Base-by-base conservation (phyloP, 129 eudicot genomes). In the Escallonia rubra region DNA sequence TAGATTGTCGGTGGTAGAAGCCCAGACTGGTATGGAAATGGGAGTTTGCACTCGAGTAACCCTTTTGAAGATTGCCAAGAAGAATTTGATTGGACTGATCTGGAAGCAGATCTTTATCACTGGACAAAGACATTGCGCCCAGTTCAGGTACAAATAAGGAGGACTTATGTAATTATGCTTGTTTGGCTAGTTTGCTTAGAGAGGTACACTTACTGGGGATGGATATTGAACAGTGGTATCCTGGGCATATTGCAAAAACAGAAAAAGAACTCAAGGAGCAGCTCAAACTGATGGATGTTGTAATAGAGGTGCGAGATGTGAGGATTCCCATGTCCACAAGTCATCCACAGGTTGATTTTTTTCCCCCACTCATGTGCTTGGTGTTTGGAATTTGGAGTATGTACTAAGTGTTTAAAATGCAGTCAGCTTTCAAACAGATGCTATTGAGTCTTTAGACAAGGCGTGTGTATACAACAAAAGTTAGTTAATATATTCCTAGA, bases 301-400 rank as follows among this genome's bases (percentile, higher is more conserved):
- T 93, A 45, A 88, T 93, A 75, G 98, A 93, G 82, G 98, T 93
- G n/a, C 89, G 98, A 70, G 98, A 93, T 74, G 98, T 88, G 53
- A 93, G 98, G 82, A 93, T 93, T 72, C 98, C 98, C 38, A 63
- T 86, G 85, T 86, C 96, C 66, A 93, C 98, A 60, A 86, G 84
- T 74, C 98, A 93, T 79, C 98, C 98, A 6, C 95, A 72, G 98
- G 98, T 88, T 42, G 50, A 41, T 56, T 69, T 51, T 47, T 54
- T 65, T 49, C 58, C 60, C n/a, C 62, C 65, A 44, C 51, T 15
- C 49, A n/a, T 46, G 38, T 3, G 41, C 15, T 52, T 65, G 49
- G 49, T 43, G 63, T 67, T n/a, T 11, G 45, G 59, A 54, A 23
- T 23, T 23, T 23, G 34, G 34, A 23, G 34, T 23, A 23, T 23